These are phyloP conservation scores for Malus asiatica DNA, from an alignment of 306 rosid genomes.

Conservation along the genomic window DNA sequence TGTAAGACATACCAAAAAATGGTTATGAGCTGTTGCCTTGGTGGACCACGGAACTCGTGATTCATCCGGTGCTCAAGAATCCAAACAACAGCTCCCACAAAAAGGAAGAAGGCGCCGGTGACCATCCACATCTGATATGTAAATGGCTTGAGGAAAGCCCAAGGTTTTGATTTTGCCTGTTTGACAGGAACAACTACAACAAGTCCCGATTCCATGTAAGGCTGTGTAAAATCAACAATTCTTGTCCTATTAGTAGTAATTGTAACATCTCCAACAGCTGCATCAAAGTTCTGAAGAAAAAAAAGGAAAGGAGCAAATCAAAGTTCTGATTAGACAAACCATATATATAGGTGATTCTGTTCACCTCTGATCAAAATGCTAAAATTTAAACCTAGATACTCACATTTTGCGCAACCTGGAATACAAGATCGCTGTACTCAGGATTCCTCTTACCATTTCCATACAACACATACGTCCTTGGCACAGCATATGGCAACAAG, in stretches of 20 bases:
- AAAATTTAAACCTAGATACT: conserved; percentile 31
- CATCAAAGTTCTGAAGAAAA: conserved; percentile 56
- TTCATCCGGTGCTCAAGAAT: conserved; percentile 85
- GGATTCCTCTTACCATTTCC: conserved; percentile 71
- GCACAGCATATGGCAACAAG: conserved; percentile 78
- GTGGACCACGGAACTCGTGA: conserved; percentile 77
- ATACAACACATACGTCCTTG: conserved; percentile 42
- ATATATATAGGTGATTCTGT: background rate
- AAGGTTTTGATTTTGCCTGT: conserved; percentile 58
- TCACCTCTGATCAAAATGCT: conserved; percentile 2
- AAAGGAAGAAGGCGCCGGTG: conserved; percentile 61
- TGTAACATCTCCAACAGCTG: conserved; percentile 76
- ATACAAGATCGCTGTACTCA: conserved; percentile 35
- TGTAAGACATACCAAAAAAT: conserved; percentile 49
- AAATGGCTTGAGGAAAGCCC: conserved; percentile 82
- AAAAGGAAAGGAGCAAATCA: background rate
- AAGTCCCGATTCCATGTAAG: conserved; percentile 69
- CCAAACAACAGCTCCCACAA: conserved; percentile 83
- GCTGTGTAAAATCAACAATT: conserved; percentile 84
- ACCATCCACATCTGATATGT: conserved; percentile 67
- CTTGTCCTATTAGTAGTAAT: conserved; percentile 74
- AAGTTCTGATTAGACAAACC: conserved; percentile 4
- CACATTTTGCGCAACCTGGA: conserved; percentile 61
- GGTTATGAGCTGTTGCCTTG: conserved; percentile 67
- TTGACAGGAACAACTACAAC: conserved; percentile 60